Evolutionary conservation across 2,329 filamentous ascomycete species (phyloP), one percentile per base, ranked within the genome.

Genomic region (Ceratocystis papillata): DNA sequence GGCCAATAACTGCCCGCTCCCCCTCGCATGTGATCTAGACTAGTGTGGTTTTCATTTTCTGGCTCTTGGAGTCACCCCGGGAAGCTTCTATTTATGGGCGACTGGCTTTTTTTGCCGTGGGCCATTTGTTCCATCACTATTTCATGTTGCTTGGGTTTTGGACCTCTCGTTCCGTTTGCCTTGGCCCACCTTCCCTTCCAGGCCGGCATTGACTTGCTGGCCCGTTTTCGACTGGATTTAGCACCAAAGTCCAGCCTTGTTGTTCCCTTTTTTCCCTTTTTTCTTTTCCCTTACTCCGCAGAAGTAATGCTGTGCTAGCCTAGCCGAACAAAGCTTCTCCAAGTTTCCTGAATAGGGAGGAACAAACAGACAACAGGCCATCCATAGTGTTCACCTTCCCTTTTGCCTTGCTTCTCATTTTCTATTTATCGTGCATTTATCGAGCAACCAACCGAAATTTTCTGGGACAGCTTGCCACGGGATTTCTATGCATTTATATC

Each of bases 291-390:
- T 41, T 41, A 41, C 37, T 41, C 37, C 37, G 37, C 37, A 41
- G 3, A 41, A 41, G 3, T 2, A 41, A 12, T 41, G 50, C 53
- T 48, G 45, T 60, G 22, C 55, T 55, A 55, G 37, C 46, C 33
- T 22, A 41, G 22, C 33, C 45, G 41, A 28, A 41, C 28, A 53
- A 41, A 41, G 25, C 37, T 59, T 65, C 50, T 65, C 63, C 63
- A 65, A 60, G 53, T 59, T 59, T 59, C 28, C 53, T 33, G 15
- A 59, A 59, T 33, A 30, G 53, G 28, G n/a, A 59, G 33, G 25
- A 59, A 33, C 28, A 33, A 46, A 45, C 60, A 41, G 37, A 60
- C 7, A 41, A 62, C 60, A 41, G 45, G 60, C 10, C 30, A 41
- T 45, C 22, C 2, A 10, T 8, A n/a, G 25, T 28, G 15, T 6